Base-by-base conservation (phyloP, 192 early-diverging fungal species). In the Rhizophagus clarus region DNA sequence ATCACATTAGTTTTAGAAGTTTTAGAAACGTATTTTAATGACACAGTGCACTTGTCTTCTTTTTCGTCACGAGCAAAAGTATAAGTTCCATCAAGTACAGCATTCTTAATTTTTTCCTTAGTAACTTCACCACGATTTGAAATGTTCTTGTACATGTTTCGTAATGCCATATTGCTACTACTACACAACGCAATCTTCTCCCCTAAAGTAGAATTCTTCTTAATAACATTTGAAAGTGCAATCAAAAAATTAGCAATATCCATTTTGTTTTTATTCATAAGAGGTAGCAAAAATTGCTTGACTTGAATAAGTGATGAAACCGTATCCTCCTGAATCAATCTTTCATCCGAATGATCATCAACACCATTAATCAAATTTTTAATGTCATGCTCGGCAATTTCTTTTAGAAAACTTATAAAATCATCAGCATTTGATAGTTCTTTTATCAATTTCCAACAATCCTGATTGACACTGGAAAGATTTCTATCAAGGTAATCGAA, bases 281-380 rank as follows among this genome's bases (percentile, higher is more conserved):
- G 14, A 34, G 76, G 74, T 1, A 62, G 10, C 5, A 76, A 24
- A 42, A 68, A 81, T 61, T 81, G 80, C 26, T 69, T 63, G 66
- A 81, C 76, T 81, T 81, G 47, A 60, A 81, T 70, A 34, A 70
- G 42, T 4, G 80, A 69, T 8, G 64, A 61, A 1, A 81, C 66
- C 1, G 73, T 76, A 60, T 81, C 80, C 24, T 81, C 73, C 62
- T 79, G 77, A 29, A 79, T 71, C 26, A 71, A 69, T n/a, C 66
- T 63, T 68, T 79, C 80, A 51, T 81, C 80, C 11, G 80, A 66
- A 51, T 74, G 71, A 42, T 81, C 80, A 37, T 81, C 80, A 26
- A 77, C 80, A 3, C 64, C 75, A 62, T 81, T 81, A 77, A 81
- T 81, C 51, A 75, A 67, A 76, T 81, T 81, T 24, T 81, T 76